Evolutionary conservation across 2,329 filamentous ascomycete genomes (phyloP), one percentile per base, ranked within the genome.

Genomic region (Plectosphaerella cucumerina): DNA sequence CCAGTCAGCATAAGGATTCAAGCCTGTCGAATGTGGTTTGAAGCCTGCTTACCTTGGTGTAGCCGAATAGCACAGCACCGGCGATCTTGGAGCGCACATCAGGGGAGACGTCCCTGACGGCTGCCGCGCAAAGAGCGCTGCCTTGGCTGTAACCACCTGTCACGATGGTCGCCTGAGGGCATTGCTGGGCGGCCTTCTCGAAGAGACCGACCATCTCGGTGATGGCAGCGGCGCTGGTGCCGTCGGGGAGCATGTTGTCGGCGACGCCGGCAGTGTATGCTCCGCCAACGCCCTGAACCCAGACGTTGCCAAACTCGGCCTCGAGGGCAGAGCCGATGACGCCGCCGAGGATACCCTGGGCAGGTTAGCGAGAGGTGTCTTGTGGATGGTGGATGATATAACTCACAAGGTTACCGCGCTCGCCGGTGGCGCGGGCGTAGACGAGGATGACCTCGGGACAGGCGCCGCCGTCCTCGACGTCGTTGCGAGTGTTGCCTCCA

Each of bases 221-320:
- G 11, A 70, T 69, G 23, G 64, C 64, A 1, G 56, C 56, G 6
- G 54, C 48, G 11, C 61, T 61, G 4, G 65, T 64, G 2, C 70
- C 69, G 3, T 57, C 55, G n/a, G 56, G 55, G 9, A 60, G 57
- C 21, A 62, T 53, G 51, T 71, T 72, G 23, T 63, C 60, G 1
- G 55, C 47, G 0, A 73, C 33, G 1, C 52, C 53, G 0, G 70
- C 71, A 1, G 52, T 59, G 58, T 76, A 76, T 3, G 59, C 52
- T 31, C 61, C 62, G 4, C 67, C 67, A n/a, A 76, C 70, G 12
- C 73, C 73, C 55, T 76, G 73, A 21, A 74, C 65, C 67, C 67
- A 70, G 50, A 71, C 53, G n/a, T 58, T 55, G 44, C 61, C 60
- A 31, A 61, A 65, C 20, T 49, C 48, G 15, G 42, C 35, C 35